These are phyloP conservation scores for Castanea crenata DNA, from an alignment of 306 rosid species.

Conservation along the genomic window DNA sequence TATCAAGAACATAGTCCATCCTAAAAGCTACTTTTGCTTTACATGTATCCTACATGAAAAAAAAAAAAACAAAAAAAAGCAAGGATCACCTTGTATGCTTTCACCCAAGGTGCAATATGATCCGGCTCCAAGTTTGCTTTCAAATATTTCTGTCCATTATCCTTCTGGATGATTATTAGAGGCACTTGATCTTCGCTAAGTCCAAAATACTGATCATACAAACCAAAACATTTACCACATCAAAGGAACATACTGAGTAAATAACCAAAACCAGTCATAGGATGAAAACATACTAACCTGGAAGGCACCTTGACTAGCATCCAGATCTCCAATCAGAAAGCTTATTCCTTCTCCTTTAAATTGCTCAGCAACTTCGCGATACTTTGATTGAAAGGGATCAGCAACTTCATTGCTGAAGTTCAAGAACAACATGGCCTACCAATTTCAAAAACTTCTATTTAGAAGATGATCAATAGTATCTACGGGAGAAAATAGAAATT, in stretches of 20 bases:
- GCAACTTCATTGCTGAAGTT: slow-evolving; percentile 59
- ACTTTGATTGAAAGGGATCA: slow-evolving; percentile 61
- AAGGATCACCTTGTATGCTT: slow-evolving; percentile 74
- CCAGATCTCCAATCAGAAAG: slow-evolving; percentile 78
- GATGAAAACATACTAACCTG: slow-evolving; percentile 52
- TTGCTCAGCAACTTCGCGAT: slow-evolving; percentile 74
- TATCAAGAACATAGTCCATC: background rate
- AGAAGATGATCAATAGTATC: background rate
- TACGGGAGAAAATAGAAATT: background rate
- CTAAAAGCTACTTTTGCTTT: background rate
- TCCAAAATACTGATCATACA: slow-evolving; percentile 73
- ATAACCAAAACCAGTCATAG: slow-evolving; percentile 3
- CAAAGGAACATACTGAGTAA: slow-evolving; percentile 9
- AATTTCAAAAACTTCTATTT: slow-evolving; percentile 20
- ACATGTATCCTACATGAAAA: background rate
- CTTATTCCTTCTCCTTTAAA: slow-evolving; percentile 56
- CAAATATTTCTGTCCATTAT: slow-evolving; percentile 64
- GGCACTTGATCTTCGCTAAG: slow-evolving; percentile 81
- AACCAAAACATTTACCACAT: slow-evolving; percentile 21
- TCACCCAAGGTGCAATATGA: slow-evolving; percentile 70
- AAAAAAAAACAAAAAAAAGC: background rate
- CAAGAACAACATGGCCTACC: slow-evolving; percentile 87
- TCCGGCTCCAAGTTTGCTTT: slow-evolving; percentile 65
- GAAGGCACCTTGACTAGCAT: slow-evolving; percentile 73
- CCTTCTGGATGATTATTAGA: slow-evolving; percentile 64